A percentile compares a stretch with the other conserved stretches of the same genome.
Conservation (phyloP, 140 eudicot genomes). For the Bidens hawaiensis region DNA sequence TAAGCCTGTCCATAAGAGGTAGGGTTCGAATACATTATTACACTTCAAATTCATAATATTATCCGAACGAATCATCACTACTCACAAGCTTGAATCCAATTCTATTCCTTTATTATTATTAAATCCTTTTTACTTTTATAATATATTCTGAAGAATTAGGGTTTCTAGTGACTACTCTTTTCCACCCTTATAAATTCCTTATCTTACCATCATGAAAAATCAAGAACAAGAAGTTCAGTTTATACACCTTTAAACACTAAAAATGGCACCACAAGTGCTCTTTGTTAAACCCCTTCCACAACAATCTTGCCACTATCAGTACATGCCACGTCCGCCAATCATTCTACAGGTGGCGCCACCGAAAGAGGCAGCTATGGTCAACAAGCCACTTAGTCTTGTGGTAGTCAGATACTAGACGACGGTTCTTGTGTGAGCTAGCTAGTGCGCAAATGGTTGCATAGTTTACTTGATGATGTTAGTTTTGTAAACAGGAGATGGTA, state of each 20-base stretch:
- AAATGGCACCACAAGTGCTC: conserved; percentile 25
- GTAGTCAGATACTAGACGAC: conserved; percentile 11
- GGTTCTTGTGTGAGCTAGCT: conserved; percentile 6
- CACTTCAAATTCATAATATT: conserved; percentile 6
- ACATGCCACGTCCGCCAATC: conserved; percentile 27
- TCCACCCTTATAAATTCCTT: conserved; percentile 15
- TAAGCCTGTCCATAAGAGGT: neutral
- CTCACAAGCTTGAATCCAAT: conserved; percentile 9
- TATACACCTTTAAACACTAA: no score
- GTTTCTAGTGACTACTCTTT: neutral
- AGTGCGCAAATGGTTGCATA: neutral
- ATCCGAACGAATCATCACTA: conserved; percentile 23
- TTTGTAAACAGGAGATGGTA: neutral
- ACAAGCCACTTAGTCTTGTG: conserved; percentile 14
- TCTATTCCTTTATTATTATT: conserved; percentile 10
- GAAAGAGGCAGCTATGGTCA: conserved; percentile 24
- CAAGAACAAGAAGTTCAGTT: neutral
- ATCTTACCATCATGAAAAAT: neutral
- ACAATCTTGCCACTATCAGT: conserved; percentile 32
- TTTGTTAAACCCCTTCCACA: conserved; percentile 26
- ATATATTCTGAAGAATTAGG: neutral
- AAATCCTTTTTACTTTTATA: neutral
- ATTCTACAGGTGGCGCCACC: conserved; percentile 26
- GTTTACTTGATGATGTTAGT: neutral
- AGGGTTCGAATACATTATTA: conserved; percentile 3